Conservation (phyloP, 352 stramenopile genomes). For the Globisporangium emineosum region DNA sequence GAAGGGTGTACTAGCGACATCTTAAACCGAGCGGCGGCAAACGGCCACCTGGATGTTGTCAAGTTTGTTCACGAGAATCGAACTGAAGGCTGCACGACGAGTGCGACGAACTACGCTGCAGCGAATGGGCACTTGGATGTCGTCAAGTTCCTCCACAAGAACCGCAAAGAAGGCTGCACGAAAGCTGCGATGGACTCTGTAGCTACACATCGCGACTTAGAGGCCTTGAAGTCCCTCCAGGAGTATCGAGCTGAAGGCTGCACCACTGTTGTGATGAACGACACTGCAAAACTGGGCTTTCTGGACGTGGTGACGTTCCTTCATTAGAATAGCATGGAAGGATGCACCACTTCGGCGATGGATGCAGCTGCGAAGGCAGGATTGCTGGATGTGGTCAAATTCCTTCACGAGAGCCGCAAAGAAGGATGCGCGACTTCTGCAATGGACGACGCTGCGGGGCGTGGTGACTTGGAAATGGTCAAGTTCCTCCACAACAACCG, state of each 20-base stretch:
- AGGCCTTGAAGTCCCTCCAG: not conserved
- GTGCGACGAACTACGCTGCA: not conserved
- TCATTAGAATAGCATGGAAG: not conserved
- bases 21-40: not conserved
- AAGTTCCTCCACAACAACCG: too few species aligned
- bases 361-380: not conserved
- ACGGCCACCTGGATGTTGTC: not conserved
- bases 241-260: not conserved
- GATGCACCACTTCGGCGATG: not conserved
- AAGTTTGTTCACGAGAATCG: not conserved
- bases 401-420: not conserved
- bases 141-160: not conserved
- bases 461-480: too few species aligned
- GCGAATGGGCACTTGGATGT: not conserved
- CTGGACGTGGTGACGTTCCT: not conserved
- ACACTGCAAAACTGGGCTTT: too few species aligned
- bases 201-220: not conserved
- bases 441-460: too few species aligned
- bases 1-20: not conserved
- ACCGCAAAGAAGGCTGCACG: not conserved
- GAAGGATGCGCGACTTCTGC: too few species aligned
- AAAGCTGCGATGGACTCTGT: not conserved
- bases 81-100: not conserved
- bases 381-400: not conserved
- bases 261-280: not conserved